These are phyloP conservation scores for Entomortierella lignicola DNA, from an alignment of 192 early-diverging fungal genomes.

Conservation along the genomic window DNA sequence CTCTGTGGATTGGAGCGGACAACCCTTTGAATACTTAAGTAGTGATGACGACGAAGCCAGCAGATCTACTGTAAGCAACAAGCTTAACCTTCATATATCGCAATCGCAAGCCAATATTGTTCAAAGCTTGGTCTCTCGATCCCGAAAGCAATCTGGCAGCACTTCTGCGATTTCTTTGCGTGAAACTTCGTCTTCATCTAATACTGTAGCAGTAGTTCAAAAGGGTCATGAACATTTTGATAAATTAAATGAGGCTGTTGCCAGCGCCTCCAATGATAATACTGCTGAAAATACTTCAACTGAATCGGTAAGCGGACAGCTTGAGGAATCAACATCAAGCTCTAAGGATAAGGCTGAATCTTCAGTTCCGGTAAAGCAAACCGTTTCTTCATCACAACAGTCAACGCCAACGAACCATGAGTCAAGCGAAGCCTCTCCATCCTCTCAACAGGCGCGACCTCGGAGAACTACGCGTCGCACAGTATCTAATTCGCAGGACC, in stretches of 20 bases:
- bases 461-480: neutral
- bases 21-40: constrained; percentile 4
- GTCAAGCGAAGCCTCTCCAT: neutral
- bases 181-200: neutral
- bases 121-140: neutral
- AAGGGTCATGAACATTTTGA: neutral
- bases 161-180: neutral
- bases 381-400: neutral
- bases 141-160: constrained; percentile 2
- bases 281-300: no score
- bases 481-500: neutral
- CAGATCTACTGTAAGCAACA: neutral
- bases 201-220: neutral
- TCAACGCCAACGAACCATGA: neutral
- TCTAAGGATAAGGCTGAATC: no score
- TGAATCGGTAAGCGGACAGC: no score
- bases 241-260: neutral
- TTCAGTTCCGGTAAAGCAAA: no score
- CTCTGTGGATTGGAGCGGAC: neutral
- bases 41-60: constrained; percentile 25
- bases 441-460: neutral
- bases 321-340: no score
- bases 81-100: constrained; percentile 15
- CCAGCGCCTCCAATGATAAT: neutral
- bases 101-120: constrained; percentile 3